Conservation (phyloP, 202 grass and related monocot genomes). For the Carex arenaria region DNA sequence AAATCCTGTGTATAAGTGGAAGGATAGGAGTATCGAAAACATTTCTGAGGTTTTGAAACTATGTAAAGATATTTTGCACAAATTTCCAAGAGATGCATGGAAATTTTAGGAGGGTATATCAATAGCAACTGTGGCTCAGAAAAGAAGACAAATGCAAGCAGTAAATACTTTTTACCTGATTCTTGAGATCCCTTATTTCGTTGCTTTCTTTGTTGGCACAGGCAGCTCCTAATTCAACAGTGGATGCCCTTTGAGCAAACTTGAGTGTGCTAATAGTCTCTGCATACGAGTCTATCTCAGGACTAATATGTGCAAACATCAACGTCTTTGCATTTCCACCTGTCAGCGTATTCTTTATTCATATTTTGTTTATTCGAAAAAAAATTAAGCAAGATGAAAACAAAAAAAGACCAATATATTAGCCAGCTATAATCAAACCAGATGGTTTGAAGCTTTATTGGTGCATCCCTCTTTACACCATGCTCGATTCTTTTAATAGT, state of each 20-base stretch:
- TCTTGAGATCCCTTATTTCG: constrained; percentile 80
- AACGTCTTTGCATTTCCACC: constrained; percentile 81
- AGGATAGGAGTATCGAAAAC: neutral
- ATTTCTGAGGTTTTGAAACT: neutral
- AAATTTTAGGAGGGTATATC: neutral
- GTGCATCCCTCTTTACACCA: neutral
- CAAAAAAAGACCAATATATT: constrained; percentile 12
- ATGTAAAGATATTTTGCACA: neutral
- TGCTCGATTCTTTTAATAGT: neutral
- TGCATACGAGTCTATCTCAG: constrained; percentile 52
- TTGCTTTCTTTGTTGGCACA: constrained; percentile 75
- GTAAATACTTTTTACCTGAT: constrained; percentile 47
- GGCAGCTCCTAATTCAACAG: constrained; percentile 74
- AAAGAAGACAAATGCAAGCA: neutral
- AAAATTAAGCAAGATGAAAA: constrained; percentile 16
- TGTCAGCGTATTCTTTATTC: constrained; percentile 16
- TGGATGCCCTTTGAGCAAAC: constrained; percentile 86
- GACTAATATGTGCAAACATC: constrained; percentile 84
- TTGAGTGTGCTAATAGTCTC: constrained; percentile 86
- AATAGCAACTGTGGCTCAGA: neutral
- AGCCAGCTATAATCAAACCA: neutral
- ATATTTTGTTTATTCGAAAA: neutral
- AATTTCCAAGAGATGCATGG: neutral
- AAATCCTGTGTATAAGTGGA: neutral
- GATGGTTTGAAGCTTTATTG: neutral